A percentile compares a stretch with the other conserved stretches of the same genome.
Evolutionary conservation across 192 early-diverging fungal genomes (phyloP).

Genomic region (Chytriomyces confervae): DNA sequence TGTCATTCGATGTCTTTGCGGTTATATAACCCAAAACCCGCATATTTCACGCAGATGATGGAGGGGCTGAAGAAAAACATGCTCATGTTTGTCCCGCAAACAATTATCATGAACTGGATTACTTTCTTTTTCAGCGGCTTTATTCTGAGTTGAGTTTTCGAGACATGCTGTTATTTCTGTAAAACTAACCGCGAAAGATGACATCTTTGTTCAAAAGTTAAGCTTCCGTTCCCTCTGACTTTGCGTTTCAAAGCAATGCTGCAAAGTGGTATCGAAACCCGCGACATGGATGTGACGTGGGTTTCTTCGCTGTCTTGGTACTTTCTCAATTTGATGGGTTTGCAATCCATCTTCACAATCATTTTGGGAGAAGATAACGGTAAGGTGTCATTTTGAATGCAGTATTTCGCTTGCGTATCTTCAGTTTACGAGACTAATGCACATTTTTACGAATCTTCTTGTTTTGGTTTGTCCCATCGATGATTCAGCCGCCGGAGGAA

Average conservation of each 20-base stretch:
- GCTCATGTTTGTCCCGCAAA: conserved; percentile 97
- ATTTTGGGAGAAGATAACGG: conserved; percentile 90
- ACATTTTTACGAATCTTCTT: conserved; percentile 14
- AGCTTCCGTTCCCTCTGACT: conserved; percentile 95
- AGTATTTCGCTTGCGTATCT: too few relatives aligned
- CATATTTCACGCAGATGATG: conserved; percentile 73
- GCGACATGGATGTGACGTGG: conserved; percentile 97
- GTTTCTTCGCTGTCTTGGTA: conserved; percentile 98
- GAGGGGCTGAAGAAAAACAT: conserved; percentile 98
- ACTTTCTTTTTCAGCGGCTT: conserved; percentile 99
- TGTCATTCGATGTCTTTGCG: too few relatives aligned
- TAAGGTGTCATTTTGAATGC: conserved; percentile 37
- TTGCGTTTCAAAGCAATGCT: conserved; percentile 98
- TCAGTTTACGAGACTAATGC: too few relatives aligned
- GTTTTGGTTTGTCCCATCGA: conserved; percentile 12
- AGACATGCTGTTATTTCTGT: not conserved
- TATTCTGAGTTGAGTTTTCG: conserved; percentile 74
- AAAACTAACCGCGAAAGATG: not conserved
- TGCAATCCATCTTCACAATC: conserved; percentile 88
- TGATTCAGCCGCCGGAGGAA: conserved; percentile 73
- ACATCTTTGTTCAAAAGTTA: conserved; percentile 60
- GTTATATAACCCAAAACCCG: not conserved
- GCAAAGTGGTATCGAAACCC: conserved; percentile 92
- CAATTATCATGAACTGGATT: conserved; percentile 98
- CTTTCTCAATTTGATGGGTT: conserved; percentile 96